Base-by-base conservation (phyloP, 2,329 filamentous ascomycete genomes). In the Ophiostoma sp. region DNA sequence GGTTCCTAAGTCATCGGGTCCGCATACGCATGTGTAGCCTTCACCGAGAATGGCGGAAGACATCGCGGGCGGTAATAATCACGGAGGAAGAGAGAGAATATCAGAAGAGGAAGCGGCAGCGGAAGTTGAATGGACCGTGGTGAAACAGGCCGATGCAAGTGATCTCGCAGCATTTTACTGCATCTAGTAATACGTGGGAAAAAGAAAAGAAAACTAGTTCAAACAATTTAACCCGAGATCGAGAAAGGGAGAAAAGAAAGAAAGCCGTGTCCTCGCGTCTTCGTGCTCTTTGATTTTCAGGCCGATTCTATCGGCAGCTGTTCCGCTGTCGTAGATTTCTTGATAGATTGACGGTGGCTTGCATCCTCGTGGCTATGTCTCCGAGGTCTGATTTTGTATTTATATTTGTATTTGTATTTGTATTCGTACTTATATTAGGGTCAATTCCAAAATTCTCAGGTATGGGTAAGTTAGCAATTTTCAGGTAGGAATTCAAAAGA, bases 351-450 rank as follows among this genome's bases (percentile, higher is more conserved):
- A 18, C 49, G 12, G 49, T 55, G 49, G 49, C 49, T 3, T 55
- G 49, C 49, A 55, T 27, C 49, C 27, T n/a, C 49, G 49, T 55
- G 49, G 49, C 49, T 55, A 55, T 55, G 49, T 55, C 49, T 55
- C 49, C 49, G 47, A 49, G 14, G 14, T 49, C 1, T 16, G 1
- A 16, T 4, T 18, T 49, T 18, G 6, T 49, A 49, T 49, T 16
- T 49, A 5, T 27, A 27, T 27, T 27, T 27, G 2, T 27, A 27
- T 27, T 27, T 27, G 27, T 27, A n/a, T 27, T 27, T 27, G 2
- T 27, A 27, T 27, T 27, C 1, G 27, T 27, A 27, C 2, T 27
- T 27, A 2, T 27, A 27, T 27, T 27, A 27, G n/a, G n/a, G n/a
- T n/a, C n/a, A n/a, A n/a, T n/a, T n/a, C n/a, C n/a, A n/a, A n/a